Conservation (phyloP, 148 eudicot species). For the Hydrangea macrophylla region DNA sequence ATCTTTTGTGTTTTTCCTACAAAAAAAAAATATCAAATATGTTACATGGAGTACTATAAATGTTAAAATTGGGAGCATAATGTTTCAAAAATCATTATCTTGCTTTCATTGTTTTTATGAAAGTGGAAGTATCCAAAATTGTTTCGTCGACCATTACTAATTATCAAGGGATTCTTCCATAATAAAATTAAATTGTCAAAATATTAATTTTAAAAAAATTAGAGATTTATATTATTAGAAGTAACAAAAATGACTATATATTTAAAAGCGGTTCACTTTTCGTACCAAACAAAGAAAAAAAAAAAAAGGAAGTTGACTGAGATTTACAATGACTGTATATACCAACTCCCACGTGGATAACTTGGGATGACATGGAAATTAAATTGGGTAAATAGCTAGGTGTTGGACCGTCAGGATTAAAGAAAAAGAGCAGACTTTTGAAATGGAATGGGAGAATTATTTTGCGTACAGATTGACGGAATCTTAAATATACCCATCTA, state of each 20-base stretch:
- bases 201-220: too few relatives aligned
- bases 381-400: not conserved
- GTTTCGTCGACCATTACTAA: too few relatives aligned
- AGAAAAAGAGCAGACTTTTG: not conserved
- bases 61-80: too few relatives aligned
- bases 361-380: not conserved
- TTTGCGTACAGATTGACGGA: not conserved
- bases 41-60: too few relatives aligned
- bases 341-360: not conserved
- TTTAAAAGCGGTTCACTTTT: not conserved
- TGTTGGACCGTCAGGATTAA: not conserved
- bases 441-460: not conserved
- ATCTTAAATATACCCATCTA: not conserved
- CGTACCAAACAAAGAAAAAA: not conserved
- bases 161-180: too few relatives aligned
- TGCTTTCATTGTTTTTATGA: too few relatives aligned
- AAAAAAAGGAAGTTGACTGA: not conserved
- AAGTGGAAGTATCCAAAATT: too few relatives aligned
- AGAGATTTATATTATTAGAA: not conserved
- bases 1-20: too few relatives aligned
- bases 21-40: too few relatives aligned
- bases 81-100: too few relatives aligned
- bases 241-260: not conserved
- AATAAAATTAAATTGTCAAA: too few relatives aligned
- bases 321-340: not conserved